phyloP scores from a whole-genome alignment of 352 stramenopile species.

The Phytophthora syringae region DNA sequence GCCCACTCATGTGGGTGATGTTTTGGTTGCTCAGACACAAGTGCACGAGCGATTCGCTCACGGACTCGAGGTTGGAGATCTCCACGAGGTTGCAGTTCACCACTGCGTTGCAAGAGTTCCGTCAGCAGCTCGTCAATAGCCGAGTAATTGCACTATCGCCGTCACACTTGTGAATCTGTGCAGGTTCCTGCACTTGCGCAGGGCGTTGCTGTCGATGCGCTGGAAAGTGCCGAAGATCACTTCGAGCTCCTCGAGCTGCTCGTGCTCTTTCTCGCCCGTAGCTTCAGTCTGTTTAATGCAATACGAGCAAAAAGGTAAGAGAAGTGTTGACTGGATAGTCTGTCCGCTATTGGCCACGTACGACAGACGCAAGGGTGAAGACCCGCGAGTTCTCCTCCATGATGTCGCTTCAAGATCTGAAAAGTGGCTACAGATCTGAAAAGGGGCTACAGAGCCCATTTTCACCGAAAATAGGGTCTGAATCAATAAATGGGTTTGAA shows the following conservation, averaged over 20 bases:
- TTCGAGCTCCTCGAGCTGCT: conserved; percentile 73
- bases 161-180: conserved; percentile 56
- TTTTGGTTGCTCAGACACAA: conserved; percentile 82
- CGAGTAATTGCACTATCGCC: not conserved
- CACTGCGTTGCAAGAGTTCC: conserved; percentile 33
- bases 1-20: conserved; percentile 56
- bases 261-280: conserved; percentile 70
- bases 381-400: conserved; percentile 8
- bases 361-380: conserved; percentile 48
- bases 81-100: conserved; percentile 75
- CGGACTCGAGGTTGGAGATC: conserved; percentile 56
- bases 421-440: not conserved
- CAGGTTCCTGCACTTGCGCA: conserved; percentile 61
- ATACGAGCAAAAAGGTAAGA: too few species aligned
- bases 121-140: not conserved
- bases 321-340: too few species aligned
- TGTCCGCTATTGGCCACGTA: conserved; percentile 26
- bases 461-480: not conserved
- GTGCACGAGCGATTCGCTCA: conserved; percentile 72
- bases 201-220: conserved; percentile 44
- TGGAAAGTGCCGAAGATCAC: conserved; percentile 82
- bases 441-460: not conserved
- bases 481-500: not conserved
- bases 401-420: conserved; percentile 26
- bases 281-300: conserved; percentile 59